Conservation (phyloP, 176 grass and related monocot genomes). For the Pontederia crassipes region DNA sequence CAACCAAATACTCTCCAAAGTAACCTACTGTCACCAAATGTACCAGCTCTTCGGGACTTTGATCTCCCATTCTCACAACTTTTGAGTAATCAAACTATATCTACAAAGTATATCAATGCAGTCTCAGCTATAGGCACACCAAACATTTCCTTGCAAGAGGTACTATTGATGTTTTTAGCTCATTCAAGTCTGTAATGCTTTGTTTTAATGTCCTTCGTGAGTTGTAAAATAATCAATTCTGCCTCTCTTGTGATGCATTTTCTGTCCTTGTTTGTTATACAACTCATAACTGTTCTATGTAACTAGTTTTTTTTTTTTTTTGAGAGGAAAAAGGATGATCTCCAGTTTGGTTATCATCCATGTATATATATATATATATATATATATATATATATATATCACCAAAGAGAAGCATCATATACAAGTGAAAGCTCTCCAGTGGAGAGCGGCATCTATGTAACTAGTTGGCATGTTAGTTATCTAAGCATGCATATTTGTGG, state of each 20-base stretch:
- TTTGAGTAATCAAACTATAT: conserved; percentile 45
- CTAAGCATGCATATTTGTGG: background rate
- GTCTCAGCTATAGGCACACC: conserved; percentile 58
- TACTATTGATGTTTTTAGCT: conserved; percentile 15
- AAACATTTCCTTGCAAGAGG: conserved; percentile 67
- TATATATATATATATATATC: too few relatives aligned
- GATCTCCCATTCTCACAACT: conserved; percentile 55
- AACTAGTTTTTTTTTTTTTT: too few relatives aligned
- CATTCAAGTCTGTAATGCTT: too few relatives aligned
- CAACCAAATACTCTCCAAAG: conserved; percentile 75
- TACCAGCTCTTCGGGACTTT: conserved; percentile 61
- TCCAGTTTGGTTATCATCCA: too few relatives aligned
- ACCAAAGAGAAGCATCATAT: too few relatives aligned
- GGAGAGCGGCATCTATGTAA: too few relatives aligned
- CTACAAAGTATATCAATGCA: conserved; percentile 61
- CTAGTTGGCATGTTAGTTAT: background rate
- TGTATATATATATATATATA: too few relatives aligned
- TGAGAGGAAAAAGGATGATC: too few relatives aligned
- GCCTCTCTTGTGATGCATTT: background rate
- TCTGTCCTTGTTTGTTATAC: too few relatives aligned
- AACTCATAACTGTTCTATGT: too few relatives aligned
- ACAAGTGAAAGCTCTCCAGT: too few relatives aligned
- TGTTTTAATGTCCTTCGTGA: background rate
- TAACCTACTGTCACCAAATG: conserved; percentile 55
- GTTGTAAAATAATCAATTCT: background rate